These are phyloP conservation scores for Aspergillus baeticus DNA, from an alignment of 495 filamentous ascomycete genomes.

Conservation along the genomic window DNA sequence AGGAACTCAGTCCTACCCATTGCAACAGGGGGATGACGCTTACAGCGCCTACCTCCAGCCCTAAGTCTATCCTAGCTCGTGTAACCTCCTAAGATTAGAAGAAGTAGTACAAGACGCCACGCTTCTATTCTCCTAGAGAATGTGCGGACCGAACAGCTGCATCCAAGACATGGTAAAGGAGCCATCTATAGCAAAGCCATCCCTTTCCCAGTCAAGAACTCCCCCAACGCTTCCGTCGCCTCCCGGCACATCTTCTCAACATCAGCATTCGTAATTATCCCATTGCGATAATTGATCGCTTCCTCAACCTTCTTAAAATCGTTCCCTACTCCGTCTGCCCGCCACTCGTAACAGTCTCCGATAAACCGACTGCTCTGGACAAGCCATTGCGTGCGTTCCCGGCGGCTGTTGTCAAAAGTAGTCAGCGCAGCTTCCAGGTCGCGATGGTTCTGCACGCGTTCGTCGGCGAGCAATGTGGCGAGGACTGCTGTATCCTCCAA, in stretches of 20 bases:
- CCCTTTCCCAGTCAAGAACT: conserved; percentile 3
- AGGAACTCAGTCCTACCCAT: too few relatives aligned
- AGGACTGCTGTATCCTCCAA: conserved; percentile 55
- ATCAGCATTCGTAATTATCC: conserved; percentile 23
- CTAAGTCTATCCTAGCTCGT: too few relatives aligned
- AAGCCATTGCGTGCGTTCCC: conserved; percentile 32
- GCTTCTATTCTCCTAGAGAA: too few relatives aligned
- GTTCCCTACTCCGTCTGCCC: conserved; percentile 16
- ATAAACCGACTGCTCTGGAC: conserved; percentile 34
- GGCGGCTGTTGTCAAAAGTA: conserved; percentile 20
- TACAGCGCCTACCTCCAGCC: too few relatives aligned
- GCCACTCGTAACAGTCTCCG: conserved; percentile 30
- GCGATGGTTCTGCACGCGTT: conserved; percentile 12
- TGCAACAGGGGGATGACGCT: too few relatives aligned
- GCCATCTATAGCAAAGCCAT: conserved; percentile 12
- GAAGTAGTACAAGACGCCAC: too few relatives aligned
- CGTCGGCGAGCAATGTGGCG: conserved; percentile 32
- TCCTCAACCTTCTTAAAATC: conserved; percentile 26
- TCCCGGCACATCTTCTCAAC: conserved; percentile 19
- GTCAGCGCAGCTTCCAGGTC: conserved; percentile 21
- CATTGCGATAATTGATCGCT: conserved; percentile 27
- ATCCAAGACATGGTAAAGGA: background rate
- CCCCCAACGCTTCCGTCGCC: conserved; percentile 9
- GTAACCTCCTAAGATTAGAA: too few relatives aligned
- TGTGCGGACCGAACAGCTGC: too few relatives aligned